Evolutionary conservation across 192 early-diverging fungal genomes (phyloP).

Genomic region (Mortierella alpina): DNA sequence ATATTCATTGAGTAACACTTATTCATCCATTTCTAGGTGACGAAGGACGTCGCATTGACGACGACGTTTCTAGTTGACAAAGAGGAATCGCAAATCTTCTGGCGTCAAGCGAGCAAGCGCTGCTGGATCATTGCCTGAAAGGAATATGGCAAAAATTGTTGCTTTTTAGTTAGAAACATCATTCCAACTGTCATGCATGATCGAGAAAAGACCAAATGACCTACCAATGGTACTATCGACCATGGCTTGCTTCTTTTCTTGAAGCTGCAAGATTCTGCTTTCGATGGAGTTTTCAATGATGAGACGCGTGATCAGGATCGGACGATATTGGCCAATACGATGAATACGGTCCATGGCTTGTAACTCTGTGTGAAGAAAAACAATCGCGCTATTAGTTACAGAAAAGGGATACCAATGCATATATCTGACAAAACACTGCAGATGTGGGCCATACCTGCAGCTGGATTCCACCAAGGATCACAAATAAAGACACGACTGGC

Average conservation of each 20-base stretch:
- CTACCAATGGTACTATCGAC: constrained; percentile 89
- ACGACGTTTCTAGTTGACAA: constrained; percentile 69
- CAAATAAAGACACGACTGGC: constrained; percentile 85
- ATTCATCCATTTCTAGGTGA: not conserved
- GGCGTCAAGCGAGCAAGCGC: constrained; percentile 77
- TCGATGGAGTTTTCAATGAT: constrained; percentile 97
- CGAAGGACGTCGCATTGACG: no score
- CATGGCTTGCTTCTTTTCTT: constrained; percentile 93
- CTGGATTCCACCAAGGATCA: constrained; percentile 74
- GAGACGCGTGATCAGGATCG: constrained; percentile 88
- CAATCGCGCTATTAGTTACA: not conserved
- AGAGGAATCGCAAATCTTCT: constrained; percentile 88
- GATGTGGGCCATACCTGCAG: constrained; percentile 20
- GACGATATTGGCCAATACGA: constrained; percentile 89
- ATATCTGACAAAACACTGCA: constrained; percentile 2
- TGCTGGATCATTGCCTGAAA: constrained; percentile 67
- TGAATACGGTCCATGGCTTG: constrained; percentile 98
- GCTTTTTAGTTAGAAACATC: no score
- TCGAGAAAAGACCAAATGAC: not conserved
- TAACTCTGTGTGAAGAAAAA: constrained; percentile 5
- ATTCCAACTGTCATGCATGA: not conserved
- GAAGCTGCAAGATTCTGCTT: constrained; percentile 87
- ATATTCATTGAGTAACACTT: not conserved
- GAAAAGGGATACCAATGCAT: not conserved
- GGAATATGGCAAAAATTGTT: not conserved